phyloP scores from a whole-genome alignment of 2,329 filamentous ascomycete species.

The Plenodomus lindquistii region DNA sequence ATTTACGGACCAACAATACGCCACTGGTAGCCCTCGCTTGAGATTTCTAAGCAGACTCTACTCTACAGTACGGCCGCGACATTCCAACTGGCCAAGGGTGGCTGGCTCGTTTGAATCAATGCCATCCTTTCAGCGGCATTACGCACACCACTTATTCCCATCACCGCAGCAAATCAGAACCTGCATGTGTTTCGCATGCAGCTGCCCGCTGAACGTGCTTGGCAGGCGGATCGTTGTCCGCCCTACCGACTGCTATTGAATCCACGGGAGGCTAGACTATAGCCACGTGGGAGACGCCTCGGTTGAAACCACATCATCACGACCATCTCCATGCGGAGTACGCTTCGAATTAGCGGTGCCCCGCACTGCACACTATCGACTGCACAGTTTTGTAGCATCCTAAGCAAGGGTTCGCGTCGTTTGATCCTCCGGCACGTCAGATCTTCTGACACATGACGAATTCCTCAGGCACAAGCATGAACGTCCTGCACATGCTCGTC shows the following conservation, averaged over 20 bases:
- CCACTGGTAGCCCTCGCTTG: neutral
- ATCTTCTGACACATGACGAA: neutral
- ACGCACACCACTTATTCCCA: neutral
- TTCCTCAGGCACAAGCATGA: neutral
- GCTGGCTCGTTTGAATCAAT: too few relatives aligned
- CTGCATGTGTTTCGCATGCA: neutral
- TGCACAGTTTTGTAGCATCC: neutral
- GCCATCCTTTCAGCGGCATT: neutral
- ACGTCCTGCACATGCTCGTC: neutral
- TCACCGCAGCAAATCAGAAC: neutral
- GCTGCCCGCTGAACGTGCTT: neutral
- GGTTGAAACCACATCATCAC: neutral
- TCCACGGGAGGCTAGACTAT: neutral
- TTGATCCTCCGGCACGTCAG: neutral
- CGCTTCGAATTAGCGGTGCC: neutral
- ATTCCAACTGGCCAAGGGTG: too few relatives aligned
- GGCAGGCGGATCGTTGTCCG: neutral
- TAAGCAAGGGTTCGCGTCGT: neutral
- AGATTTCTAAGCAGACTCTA: neutral
- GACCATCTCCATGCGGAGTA: neutral
- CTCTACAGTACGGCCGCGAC: too few relatives aligned
- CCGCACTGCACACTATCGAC: neutral
- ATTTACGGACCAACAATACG: neutral
- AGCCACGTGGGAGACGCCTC: neutral
- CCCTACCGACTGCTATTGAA: neutral